Percentiles rank a stretch among this genome's conserved stretches.
Conservation (phyloP, 2,329 filamentous ascomycete genomes). For the Curvularia eragrostidis region DNA sequence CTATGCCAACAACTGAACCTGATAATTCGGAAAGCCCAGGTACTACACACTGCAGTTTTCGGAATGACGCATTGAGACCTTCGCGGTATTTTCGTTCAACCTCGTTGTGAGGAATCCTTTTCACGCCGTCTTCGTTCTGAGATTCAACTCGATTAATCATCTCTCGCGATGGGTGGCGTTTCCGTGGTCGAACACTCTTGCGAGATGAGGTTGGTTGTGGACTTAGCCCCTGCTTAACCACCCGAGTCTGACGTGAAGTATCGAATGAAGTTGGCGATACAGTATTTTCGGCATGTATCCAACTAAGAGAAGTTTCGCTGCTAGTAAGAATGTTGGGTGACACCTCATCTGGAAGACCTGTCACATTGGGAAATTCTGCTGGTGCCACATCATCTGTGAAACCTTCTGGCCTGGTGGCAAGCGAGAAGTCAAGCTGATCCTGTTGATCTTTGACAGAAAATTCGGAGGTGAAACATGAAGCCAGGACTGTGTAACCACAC, state of each 20-base stretch:
- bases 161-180: not conserved
- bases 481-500: not conserved
- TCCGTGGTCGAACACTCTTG: not conserved
- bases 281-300: not conserved
- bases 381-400: not conserved
- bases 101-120: not conserved
- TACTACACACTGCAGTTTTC: not conserved
- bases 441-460: not conserved
- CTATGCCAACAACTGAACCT: not conserved
- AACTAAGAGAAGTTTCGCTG: not conserved
- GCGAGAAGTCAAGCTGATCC: not conserved
- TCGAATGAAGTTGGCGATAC: not conserved
- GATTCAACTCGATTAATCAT: not conserved
- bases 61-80: not conserved
- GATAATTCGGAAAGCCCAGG: not conserved
- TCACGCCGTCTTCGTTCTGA: not conserved
- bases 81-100: not conserved
- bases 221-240: not conserved
- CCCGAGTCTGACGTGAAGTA: not conserved
- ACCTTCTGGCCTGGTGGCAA: not conserved
- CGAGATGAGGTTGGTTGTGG: not conserved
- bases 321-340: not conserved
- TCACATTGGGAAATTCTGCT: not conserved
- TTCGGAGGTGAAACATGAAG: not conserved
- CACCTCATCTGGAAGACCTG: not conserved